A percentile compares a stretch with the other conserved stretches of the same genome.
Evolutionary conservation across 2,329 filamentous ascomycete genomes (phyloP).

Genomic region (Tolypocladium sp.): DNA sequence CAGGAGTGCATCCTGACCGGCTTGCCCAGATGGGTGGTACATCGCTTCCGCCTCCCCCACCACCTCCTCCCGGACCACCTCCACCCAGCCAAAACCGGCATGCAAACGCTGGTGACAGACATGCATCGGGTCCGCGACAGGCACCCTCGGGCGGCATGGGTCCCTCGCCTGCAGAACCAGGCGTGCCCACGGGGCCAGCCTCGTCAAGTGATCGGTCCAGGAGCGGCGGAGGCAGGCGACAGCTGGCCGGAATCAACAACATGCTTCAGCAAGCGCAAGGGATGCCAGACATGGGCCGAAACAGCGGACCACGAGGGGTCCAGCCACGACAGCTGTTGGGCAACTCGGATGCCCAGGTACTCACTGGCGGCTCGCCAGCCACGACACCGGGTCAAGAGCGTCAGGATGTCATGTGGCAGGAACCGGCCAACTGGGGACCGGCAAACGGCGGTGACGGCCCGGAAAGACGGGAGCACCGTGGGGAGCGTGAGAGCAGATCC

Average conservation of each 20-base stretch:
- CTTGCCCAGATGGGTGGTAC: slow-evolving; percentile 33
- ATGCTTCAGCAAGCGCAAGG: slow-evolving; percentile 43
- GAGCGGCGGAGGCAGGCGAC: slow-evolving; percentile 35
- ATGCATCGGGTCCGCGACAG: slow-evolving; percentile 12
- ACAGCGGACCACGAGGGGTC: slow-evolving; percentile 23
- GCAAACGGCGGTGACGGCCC: slow-evolving; percentile 20
- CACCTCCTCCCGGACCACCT: slow-evolving; percentile 17
- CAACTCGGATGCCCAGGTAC: slow-evolving; percentile 46
- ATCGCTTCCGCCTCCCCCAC: slow-evolving; percentile 7
- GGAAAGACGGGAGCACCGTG: slow-evolving; percentile 27
- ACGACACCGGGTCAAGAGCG: slow-evolving; percentile 41
- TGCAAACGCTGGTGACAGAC: slow-evolving; percentile 21
- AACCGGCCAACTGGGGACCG: slow-evolving; percentile 18
- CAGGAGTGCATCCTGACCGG: slow-evolving; percentile 41
- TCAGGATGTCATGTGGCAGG: slow-evolving; percentile 32
- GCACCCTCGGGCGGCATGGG: slow-evolving; percentile 6
- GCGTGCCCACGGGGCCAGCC: slow-evolving; percentile 25
- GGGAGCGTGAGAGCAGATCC: slow-evolving; percentile 30
- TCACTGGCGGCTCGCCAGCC: slow-evolving; percentile 43
- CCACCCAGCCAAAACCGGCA: slow-evolving; percentile 17
- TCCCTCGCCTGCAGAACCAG: slow-evolving; percentile 14
- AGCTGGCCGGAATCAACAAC: slow-evolving; percentile 51
- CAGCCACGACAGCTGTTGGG: slow-evolving; percentile 33
- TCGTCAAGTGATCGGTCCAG: slow-evolving; percentile 25
- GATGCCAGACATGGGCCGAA: slow-evolving; percentile 25